Evolutionary conservation across 73 alveolate species (phyloP).

Genomic region (Paramecium tetraurelia): DNA sequence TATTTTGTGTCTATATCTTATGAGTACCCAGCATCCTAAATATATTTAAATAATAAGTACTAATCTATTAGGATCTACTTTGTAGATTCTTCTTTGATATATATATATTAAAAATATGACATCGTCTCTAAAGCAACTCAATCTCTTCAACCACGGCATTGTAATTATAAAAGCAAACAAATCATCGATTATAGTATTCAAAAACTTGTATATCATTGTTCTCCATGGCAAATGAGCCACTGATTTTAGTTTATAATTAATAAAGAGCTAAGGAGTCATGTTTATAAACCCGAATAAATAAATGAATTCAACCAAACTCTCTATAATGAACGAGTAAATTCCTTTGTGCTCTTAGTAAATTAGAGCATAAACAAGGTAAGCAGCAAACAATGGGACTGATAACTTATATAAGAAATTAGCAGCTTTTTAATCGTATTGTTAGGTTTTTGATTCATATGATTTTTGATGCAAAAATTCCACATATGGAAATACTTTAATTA

Average conservation of each 20-base stretch:
- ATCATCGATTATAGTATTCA: constrained; percentile 98
- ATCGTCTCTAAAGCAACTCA: constrained; percentile 99
- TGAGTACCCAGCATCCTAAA: background rate
- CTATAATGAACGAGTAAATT: constrained; percentile 75
- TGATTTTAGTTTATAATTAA: constrained; percentile 95
- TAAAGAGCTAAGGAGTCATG: constrained; percentile 98
- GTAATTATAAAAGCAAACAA: constrained; percentile 94
- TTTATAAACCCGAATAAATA: constrained; percentile 94
- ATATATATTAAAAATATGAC: constrained; percentile 95
- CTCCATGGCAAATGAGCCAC: constrained; percentile 99
- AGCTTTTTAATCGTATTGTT: background rate
- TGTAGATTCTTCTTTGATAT: constrained; percentile 93
- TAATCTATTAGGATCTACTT: constrained; percentile 79
- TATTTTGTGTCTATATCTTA: background rate
- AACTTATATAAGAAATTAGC: background rate
- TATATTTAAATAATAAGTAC: background rate
- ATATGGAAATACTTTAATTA: background rate
- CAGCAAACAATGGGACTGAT: background rate
- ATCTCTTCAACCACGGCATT: constrained; percentile 89
- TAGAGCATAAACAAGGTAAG: background rate
- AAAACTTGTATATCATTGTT: constrained; percentile 93
- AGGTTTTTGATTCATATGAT: background rate
- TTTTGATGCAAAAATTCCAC: background rate
- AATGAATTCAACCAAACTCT: constrained; percentile 83
- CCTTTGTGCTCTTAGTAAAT: constrained; percentile 22